A percentile compares a stretch with the other conserved stretches of the same genome.
These are phyloP conservation scores for Fusarium pilosicola DNA, from an alignment of 2,329 filamentous ascomycete species.

Conservation along the genomic window DNA sequence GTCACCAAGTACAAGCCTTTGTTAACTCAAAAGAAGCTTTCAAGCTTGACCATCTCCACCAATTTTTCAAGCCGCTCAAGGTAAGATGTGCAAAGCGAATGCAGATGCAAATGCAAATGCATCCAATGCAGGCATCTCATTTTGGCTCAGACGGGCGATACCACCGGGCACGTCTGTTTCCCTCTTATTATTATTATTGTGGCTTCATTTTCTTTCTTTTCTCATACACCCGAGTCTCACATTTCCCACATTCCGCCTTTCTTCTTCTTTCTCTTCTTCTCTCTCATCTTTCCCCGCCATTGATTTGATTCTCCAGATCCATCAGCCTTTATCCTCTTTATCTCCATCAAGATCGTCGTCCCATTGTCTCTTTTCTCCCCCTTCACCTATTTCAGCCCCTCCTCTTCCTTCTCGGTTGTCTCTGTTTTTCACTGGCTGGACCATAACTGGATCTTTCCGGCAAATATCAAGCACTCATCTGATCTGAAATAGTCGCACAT, in stretches of 20 bases:
- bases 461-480: constrained; percentile 38
- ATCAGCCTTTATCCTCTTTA: not conserved
- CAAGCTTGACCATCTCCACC: constrained; percentile 21
- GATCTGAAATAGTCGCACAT: constrained; percentile 21
- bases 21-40: constrained; percentile 18
- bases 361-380: not conserved
- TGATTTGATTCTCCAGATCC: not conserved
- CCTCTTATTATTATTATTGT: not conserved
- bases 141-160: constrained; percentile 13
- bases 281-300: not conserved
- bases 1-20: not conserved
- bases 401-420: constrained; percentile 22
- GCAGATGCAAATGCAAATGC: not conserved
- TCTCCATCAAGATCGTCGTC: not conserved
- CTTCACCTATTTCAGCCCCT: constrained; percentile 17
- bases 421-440: constrained; percentile 33
- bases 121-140: constrained; percentile 6
- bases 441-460: constrained; percentile 21
- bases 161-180: not conserved
- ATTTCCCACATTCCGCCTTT: not conserved
- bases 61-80: not conserved
- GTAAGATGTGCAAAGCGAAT: constrained; percentile 10
- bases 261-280: not conserved
- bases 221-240: constrained; percentile 17
- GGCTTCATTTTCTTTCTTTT: constrained; percentile 14